A percentile compares a stretch with the other conserved stretches of the same genome.
These are phyloP conservation scores for Globisporangium acanthophoron DNA, from an alignment of 352 stramenopile genomes.

Conservation along the genomic window DNA sequence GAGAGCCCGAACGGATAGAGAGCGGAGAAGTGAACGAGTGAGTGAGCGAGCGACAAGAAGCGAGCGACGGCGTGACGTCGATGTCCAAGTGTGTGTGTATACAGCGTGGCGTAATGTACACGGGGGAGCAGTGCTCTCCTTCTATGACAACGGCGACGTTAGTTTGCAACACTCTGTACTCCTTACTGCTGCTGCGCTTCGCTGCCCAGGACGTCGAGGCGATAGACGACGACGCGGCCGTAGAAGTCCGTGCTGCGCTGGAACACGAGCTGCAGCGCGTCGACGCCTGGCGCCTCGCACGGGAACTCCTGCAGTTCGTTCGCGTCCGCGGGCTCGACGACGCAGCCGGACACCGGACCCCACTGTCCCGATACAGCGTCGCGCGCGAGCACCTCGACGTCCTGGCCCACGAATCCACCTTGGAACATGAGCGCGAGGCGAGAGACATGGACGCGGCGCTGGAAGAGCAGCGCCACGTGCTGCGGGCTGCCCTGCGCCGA, in stretches of 20 bases:
- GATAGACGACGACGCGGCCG: conserved; percentile 65
- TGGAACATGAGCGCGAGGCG: conserved; percentile 66
- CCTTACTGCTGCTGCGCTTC: conserved; percentile 11
- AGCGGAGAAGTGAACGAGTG: neutral
- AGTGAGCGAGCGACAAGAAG: neutral
- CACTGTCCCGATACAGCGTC: conserved; percentile 12
- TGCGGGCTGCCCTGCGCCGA: conserved; percentile 63
- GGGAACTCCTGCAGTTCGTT: conserved; percentile 54
- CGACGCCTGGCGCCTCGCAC: conserved; percentile 17
- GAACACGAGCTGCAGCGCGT: conserved; percentile 46
- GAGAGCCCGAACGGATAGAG: neutral
- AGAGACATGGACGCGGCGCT: conserved; percentile 35
- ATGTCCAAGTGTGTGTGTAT: neutral
- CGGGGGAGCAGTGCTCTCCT: neutral
- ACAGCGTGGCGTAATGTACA: conserved; percentile 6
- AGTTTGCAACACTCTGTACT: neutral
- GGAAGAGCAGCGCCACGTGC: conserved; percentile 56
- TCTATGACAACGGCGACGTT: neutral
- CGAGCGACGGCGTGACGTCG: neutral
- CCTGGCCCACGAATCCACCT: conserved; percentile 65
- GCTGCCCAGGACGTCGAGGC: conserved; percentile 34
- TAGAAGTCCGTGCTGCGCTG: conserved; percentile 69
- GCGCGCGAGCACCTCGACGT: conserved; percentile 38
- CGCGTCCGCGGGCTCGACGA: conserved; percentile 37
- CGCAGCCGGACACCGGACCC: conserved; percentile 15